A percentile compares a stretch with the other conserved stretches of the same genome.
These are phyloP conservation scores for Sporothrix pseudoabietina DNA, from an alignment of 2,329 filamentous ascomycete species.

Conservation along the genomic window DNA sequence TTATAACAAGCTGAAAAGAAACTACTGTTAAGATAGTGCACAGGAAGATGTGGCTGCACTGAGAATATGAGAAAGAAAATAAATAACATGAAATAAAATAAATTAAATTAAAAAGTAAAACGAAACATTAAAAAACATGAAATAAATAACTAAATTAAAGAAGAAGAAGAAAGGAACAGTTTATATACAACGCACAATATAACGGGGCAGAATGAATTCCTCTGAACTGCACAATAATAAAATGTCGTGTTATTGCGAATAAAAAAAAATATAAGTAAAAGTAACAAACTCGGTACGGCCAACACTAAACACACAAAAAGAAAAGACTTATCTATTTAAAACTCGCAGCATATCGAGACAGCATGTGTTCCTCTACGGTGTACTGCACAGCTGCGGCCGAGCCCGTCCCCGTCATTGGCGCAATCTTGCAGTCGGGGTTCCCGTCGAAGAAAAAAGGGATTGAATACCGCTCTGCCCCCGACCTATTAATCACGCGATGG, in stretches of 20 bases:
- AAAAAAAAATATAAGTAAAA: neutral
- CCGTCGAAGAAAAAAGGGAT: slow-evolving; percentile 60
- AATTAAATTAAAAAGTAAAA: too few relatives aligned
- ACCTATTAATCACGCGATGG: slow-evolving; percentile 59
- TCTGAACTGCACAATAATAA: slow-evolving; percentile 6
- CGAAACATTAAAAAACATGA: too few relatives aligned
- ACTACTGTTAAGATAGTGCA: slow-evolving; percentile 4
- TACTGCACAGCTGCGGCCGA: slow-evolving; percentile 35
- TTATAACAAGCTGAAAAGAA: slow-evolving; percentile 17
- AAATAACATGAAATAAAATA: too few relatives aligned
- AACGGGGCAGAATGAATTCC: slow-evolving; percentile 6
- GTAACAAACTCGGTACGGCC: slow-evolving; percentile 11
- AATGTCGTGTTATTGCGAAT: slow-evolving; percentile 7
- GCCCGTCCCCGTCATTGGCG: slow-evolving; percentile 41
- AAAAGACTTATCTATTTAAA: slow-evolving; percentile 10
- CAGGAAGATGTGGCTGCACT: slow-evolving; percentile 6
- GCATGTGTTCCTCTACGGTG: slow-evolving; percentile 43
- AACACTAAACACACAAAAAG: slow-evolving; percentile 15
- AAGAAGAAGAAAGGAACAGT: neutral
- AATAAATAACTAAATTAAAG: too few relatives aligned
- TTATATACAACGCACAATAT: neutral
- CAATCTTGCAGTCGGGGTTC: slow-evolving; percentile 48
- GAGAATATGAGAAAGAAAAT: slow-evolving; percentile 6
- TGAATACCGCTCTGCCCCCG: slow-evolving; percentile 54
- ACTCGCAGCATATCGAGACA: slow-evolving; percentile 28